A percentile compares a stretch with the other conserved stretches of the same genome.
phyloP scores from a whole-genome alignment of 495 filamentous ascomycete species.

The Xylaria longipes region DNA sequence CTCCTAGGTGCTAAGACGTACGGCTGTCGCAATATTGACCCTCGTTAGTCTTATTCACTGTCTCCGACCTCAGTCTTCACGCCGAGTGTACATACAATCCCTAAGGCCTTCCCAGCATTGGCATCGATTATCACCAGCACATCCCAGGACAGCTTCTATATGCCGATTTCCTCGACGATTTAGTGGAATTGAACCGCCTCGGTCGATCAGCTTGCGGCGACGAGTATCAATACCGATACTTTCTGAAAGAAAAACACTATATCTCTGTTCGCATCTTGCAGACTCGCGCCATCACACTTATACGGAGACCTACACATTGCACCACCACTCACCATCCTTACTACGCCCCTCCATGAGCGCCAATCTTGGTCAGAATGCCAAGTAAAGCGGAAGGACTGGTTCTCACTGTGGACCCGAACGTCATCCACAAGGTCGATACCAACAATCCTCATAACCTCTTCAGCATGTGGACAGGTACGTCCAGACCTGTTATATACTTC shows the following conservation, averaged over 20 bases:
- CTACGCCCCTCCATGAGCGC: slow-evolving; percentile 40
- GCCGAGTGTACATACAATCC: slow-evolving; percentile 31
- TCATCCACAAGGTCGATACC: slow-evolving; percentile 93
- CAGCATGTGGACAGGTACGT: slow-evolving; percentile 97
- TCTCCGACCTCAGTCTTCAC: slow-evolving; percentile 19
- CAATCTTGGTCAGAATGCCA: slow-evolving; percentile 49
- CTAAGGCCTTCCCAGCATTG: slow-evolving; percentile 18
- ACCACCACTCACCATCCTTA: background rate
- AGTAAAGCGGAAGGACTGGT: slow-evolving; percentile 65
- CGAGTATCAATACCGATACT: slow-evolving; percentile 27
- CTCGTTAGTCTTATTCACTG: slow-evolving; percentile 6
- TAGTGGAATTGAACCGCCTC: slow-evolving; percentile 25
- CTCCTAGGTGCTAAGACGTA: slow-evolving; percentile 14
- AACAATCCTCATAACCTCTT: slow-evolving; percentile 91
- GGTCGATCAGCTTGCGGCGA: slow-evolving; percentile 27
- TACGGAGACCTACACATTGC: background rate
- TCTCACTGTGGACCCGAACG: slow-evolving; percentile 81
- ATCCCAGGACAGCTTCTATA: background rate
- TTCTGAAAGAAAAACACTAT: background rate
- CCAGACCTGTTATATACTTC: slow-evolving; percentile 26
- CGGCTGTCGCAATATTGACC: slow-evolving; percentile 15
- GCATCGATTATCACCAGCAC: slow-evolving; percentile 11
- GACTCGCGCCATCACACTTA: slow-evolving; percentile 5
- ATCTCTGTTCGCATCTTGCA: background rate
- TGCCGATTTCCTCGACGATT: slow-evolving; percentile 1